Conservation (phyloP, 768 basidiomycete genomes). For the Amanita exitialis region DNA sequence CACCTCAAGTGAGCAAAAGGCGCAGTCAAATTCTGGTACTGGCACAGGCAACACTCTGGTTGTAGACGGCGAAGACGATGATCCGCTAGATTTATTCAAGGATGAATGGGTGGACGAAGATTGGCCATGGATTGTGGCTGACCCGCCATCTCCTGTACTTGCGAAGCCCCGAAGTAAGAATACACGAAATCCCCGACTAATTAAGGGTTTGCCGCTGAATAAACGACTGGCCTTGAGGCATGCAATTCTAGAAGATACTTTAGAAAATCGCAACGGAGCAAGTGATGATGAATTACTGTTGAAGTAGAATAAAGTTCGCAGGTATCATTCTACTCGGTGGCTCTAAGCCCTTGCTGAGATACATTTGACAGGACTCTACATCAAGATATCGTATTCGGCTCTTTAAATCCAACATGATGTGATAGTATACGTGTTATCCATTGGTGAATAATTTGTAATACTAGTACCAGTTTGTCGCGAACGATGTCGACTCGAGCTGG, state of each 20-base stretch:
- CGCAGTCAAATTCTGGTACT: slow-evolving; percentile 8
- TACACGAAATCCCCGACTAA: slow-evolving; percentile 7
- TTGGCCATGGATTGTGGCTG: slow-evolving; percentile 5
- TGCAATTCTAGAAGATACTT: neutral
- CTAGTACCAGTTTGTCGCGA: neutral
- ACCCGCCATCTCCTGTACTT: slow-evolving; percentile 2
- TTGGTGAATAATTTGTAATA: neutral
- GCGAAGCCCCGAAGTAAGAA: neutral
- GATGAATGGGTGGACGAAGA: slow-evolving; percentile 24
- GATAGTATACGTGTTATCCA: neutral
- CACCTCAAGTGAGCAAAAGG: neutral
- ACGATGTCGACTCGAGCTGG: neutral
- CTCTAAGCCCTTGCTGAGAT: neutral
- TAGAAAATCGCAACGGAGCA: slow-evolving; percentile 7
- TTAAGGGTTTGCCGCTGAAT: slow-evolving; percentile 6
- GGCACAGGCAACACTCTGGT: slow-evolving; percentile 8
- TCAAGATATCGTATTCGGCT: neutral
- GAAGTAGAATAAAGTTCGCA: neutral
- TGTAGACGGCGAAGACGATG: slow-evolving; percentile 1
- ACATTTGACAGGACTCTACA: neutral
- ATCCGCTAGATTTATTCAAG: slow-evolving; percentile 14
- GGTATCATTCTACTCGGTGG: neutral
- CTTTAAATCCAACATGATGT: neutral
- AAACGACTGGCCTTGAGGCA: slow-evolving; percentile 3
- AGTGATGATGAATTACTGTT: slow-evolving; percentile 19